Conservation (phyloP, 2,329 filamentous ascomycete genomes). For the Xylaria arbuscula region DNA sequence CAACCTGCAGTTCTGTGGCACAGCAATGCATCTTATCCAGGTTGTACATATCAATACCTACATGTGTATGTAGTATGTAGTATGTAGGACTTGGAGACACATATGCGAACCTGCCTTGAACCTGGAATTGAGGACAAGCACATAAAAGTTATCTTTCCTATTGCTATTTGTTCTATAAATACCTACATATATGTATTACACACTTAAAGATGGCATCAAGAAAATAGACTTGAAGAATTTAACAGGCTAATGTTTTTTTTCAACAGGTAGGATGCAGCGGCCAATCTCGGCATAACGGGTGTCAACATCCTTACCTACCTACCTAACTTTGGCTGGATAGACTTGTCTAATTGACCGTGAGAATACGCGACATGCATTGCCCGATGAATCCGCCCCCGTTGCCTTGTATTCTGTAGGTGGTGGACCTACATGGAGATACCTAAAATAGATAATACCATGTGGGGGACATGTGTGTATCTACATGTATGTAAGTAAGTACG, state of each 20-base stretch:
- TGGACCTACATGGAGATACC: background rate
- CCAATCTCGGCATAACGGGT: conserved; percentile 26
- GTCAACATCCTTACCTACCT: background rate
- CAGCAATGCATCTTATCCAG: background rate
- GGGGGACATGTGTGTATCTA: background rate
- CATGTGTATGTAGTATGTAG: background rate
- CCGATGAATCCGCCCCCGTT: conserved; percentile 1
- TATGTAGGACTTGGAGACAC: too few relatives aligned
- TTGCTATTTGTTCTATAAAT: too few relatives aligned
- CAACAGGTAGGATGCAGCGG: background rate
- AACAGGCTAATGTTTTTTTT: background rate
- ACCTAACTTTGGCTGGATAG: background rate
- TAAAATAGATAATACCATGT: conserved; percentile 6
- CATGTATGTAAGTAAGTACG: background rate
- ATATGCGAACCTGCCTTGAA: too few relatives aligned
- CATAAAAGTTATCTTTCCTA: too few relatives aligned
- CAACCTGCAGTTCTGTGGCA: conserved; percentile 13
- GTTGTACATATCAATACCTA: background rate
- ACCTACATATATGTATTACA: too few relatives aligned
- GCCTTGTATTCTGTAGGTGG: background rate
- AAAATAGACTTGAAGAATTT: background rate
- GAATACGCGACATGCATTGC: conserved; percentile 2
- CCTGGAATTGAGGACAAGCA: too few relatives aligned
- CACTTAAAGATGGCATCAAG: background rate
- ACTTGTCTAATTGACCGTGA: background rate